A percentile compares a stretch with the other conserved stretches of the same genome.
phyloP scores from a whole-genome alignment of 306 rosid species.

The Lathyrus aphaca region DNA sequence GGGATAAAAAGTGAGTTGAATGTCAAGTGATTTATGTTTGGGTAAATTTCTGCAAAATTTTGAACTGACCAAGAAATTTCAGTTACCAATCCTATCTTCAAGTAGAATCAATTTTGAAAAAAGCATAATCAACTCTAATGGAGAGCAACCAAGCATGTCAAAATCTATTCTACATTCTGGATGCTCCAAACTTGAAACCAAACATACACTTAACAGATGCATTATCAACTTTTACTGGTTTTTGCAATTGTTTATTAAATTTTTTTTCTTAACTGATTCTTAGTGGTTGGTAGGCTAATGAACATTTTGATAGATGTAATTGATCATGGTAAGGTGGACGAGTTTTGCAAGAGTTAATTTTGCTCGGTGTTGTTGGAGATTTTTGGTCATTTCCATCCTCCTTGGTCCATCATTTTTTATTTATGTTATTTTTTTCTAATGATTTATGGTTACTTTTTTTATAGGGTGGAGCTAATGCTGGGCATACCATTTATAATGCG shows the following conservation, averaged over 20 bases:
- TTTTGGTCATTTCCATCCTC: not conserved
- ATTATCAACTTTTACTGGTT: too few species aligned
- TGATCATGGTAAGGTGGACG: not conserved
- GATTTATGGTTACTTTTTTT: not conserved
- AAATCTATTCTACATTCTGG: too few species aligned
- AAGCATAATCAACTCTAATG: too few species aligned
- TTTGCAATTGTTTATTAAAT: not conserved
- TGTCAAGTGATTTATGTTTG: too few species aligned
- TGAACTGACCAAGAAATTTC: too few species aligned
- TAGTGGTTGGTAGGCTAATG: slow-evolving; percentile 3
- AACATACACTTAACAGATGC: too few species aligned
- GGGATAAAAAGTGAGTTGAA: too few species aligned
- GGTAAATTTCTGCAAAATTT: too few species aligned
- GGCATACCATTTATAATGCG: slow-evolving; percentile 89
- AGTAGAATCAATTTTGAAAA: too few species aligned
- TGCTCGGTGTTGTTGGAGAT: not conserved
- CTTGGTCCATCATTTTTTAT: not conserved
- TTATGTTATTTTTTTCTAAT: slow-evolving; percentile 21
- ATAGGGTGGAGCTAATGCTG: slow-evolving; percentile 98
- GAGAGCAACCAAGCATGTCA: too few species aligned
- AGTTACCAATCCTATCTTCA: too few species aligned
- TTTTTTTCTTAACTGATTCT: not conserved
- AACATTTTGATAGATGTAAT: slow-evolving; percentile 9
- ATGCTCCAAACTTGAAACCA: too few species aligned
- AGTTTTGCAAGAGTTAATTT: not conserved